Base-by-base conservation (phyloP, 2,329 filamentous ascomycete genomes). In the Trichocomaceae sp. region DNA sequence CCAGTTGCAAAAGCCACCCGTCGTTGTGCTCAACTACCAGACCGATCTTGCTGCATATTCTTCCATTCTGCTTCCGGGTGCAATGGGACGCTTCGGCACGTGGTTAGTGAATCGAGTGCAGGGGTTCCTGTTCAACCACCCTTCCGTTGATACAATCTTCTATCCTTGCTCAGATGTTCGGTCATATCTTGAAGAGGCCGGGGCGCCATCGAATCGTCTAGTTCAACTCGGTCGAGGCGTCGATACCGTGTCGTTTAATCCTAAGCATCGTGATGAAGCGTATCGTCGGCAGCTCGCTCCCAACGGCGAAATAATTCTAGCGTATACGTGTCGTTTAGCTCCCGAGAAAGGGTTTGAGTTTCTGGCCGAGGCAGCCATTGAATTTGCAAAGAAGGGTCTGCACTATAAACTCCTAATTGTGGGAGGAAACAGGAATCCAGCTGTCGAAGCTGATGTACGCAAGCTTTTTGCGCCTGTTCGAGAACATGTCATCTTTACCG, bases 331-430 rank as follows among this genome's bases (percentile, higher is more conserved):
- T 3, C 79, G 85, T 29, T 74, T 88, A 22, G 84, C 85, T 0
- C 83, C 83, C 1, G 85, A 88, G 64, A 88, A 88, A 64, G 84
- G 85, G 0, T 87, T 87, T 62, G 80, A 82, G 46, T 88, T 87
- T 62, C 73, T 88, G 22, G 80, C 84, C 4, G 69, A 78, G 50
- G 82, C 75, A 1, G 79, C 78, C 12, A 72, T 71, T 41, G 75
- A 76, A 56, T 71, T 88, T n/a, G 78, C 80, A 41, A 72, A 74
- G 10, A 75, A 76, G 10, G 78, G 79, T 1, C 66, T 87, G 13
- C 66, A 74, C 8, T 88, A 85, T 71, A 85, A 81, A 63, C 76
- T 88, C 3, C 74, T 86, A 59, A 79, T 87, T 53, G 83, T 87
- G 0, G 85, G 85, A 17, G 83, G 84, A 3, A 88, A 87, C 69